Conservation (phyloP, 495 filamentous ascomycete genomes). For the Podospora pseudocomata region DNA sequence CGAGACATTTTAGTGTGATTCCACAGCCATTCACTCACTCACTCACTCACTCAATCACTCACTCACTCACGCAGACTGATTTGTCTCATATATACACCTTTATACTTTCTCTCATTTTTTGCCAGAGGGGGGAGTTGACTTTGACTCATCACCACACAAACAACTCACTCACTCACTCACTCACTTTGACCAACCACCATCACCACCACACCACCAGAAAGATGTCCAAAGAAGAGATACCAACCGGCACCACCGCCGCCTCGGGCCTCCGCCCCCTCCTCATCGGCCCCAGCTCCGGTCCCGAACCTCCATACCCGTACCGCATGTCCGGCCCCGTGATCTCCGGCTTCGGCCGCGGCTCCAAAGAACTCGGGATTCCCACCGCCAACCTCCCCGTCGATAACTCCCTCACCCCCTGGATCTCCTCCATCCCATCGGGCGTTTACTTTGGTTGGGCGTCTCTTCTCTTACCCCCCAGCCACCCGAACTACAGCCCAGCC, state of each 20-base stretch:
- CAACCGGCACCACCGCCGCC: not conserved
- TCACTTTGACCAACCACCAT: not conserved
- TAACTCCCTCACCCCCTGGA: slow-evolving; percentile 59
- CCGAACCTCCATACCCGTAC: slow-evolving; percentile 74
- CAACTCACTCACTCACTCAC: no score
- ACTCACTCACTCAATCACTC: not conserved
- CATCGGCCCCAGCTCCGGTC: slow-evolving; percentile 67
- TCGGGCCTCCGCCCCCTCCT: slow-evolving; percentile 50
- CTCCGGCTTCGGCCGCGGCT: slow-evolving; percentile 89
- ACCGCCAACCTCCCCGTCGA: slow-evolving; percentile 93
- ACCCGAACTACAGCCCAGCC: slow-evolving; percentile 33
- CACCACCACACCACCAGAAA: not conserved
- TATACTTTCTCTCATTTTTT: no score
- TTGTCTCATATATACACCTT: no score
- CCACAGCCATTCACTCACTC: not conserved
- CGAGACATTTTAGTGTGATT: not conserved
- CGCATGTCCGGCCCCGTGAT: slow-evolving; percentile 79
- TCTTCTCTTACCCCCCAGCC: slow-evolving; percentile 47
- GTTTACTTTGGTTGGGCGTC: slow-evolving; percentile 92
- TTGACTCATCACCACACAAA: not conserved
- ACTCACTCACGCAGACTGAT: not conserved
- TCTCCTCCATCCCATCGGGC: slow-evolving; percentile 66
- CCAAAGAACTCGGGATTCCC: slow-evolving; percentile 92
- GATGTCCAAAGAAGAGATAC: not conserved
- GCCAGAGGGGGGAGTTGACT: no score